A percentile compares a stretch with the other conserved stretches of the same genome.
Evolutionary conservation across 1,284 basidiomycete genomes (phyloP).

Genomic region (Earliella scabrosa): DNA sequence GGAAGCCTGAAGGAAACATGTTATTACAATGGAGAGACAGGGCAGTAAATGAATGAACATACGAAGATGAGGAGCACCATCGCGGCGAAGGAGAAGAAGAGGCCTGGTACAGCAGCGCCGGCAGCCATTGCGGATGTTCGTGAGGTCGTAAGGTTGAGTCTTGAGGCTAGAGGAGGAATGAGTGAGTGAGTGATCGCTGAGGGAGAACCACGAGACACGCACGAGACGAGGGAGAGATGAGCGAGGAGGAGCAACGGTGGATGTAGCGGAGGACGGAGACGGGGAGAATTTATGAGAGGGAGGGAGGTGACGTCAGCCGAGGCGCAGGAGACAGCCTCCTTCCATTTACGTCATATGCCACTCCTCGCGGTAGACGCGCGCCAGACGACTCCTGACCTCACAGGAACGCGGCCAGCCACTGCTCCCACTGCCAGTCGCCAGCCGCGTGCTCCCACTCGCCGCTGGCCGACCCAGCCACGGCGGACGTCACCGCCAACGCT

Average conservation of each 20-base stretch:
- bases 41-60: constrained; percentile 28
- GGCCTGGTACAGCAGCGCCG: constrained; percentile 48
- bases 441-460: background rate
- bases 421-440: background rate
- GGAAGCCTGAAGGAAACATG: constrained; percentile 47
- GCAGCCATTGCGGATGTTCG: constrained; percentile 37
- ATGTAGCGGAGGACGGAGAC: background rate
- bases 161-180: constrained; percentile 1
- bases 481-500: too few species aligned
- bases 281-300: constrained; percentile 1
- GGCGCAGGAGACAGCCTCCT: constrained; percentile 4
- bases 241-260: background rate
- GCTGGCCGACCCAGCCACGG: too few species aligned
- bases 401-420: constrained; percentile 7
- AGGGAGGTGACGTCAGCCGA: constrained; percentile 16
- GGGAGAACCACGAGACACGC: constrained; percentile 7
- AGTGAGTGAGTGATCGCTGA: too few species aligned
- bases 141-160: constrained; percentile 24
- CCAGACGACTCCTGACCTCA: constrained; percentile 14
- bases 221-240: constrained; percentile 11
- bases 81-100: constrained; percentile 61
- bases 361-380: constrained; percentile 5
- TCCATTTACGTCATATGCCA: constrained; percentile 20
- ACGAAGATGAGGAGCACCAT: constrained; percentile 73
- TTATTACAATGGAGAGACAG: background rate